Base-by-base conservation (phyloP, 495 filamentous ascomycete genomes). In the Penicilliopsis zonata region DNA sequence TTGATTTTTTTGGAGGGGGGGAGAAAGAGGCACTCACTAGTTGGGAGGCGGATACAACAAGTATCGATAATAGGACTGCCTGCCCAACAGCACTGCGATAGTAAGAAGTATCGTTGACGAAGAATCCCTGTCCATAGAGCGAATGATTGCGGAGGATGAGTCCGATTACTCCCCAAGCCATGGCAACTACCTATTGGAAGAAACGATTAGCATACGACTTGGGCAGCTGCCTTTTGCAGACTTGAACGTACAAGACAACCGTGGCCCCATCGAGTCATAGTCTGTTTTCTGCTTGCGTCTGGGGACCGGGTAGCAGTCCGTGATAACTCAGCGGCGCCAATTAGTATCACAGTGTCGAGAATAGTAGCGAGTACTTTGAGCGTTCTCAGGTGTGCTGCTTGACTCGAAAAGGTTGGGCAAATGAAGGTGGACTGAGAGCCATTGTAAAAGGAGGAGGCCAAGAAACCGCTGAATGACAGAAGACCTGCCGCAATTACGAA, bases 381-480 rank as follows among this genome's bases (percentile, higher is more conserved):
- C 2, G 37, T 30, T 7, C 40, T 56, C 10, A 62, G 30, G 8
- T 37, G 39, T 9, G 40, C 31, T 24, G 43, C 40, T 13, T 43
- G 46, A 9, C 47, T 34, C 10, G 49, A 48, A 9, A 47, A 37
- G 5, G 55, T 44, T 13, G 64, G 54, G 38, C 67, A 71, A 17
- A 71, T 63, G 34, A 63, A 67, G 1, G 59, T 67, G 9, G 67
- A 69, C 12, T 46, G 49, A 13, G 41, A 45, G 15, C 52, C 56
- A 15, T 36, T 34, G 1, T 41, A 33, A 4, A 59, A 48, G 1
- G 44, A 48, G 7, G 46, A 37, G 19, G 46, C 41, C 18, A 55
- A 24, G 17, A 44, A 36, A 0, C 59, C 58, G 12, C 51, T 52
- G 9, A 47, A 19, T 13, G 46, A 42, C 6, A 70, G 37, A 12